phyloP scores from a whole-genome alignment of 192 early-diverging fungal species.

The Coemansia pectinata region DNA sequence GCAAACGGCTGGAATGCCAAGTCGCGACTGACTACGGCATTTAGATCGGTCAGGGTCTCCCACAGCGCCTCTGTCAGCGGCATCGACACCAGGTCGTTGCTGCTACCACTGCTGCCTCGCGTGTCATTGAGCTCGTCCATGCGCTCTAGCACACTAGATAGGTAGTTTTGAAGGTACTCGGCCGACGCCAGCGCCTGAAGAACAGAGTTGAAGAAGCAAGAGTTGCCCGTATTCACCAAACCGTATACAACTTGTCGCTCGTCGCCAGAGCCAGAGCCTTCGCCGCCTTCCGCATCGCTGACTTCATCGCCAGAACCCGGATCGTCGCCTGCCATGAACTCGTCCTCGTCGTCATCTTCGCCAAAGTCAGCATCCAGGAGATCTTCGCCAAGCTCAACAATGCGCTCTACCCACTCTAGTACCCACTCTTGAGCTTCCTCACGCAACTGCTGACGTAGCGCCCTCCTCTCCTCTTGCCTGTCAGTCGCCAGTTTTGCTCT shows the following conservation, averaged over 20 bases:
- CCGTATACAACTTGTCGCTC: constrained; percentile 62
- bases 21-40: constrained; percentile 45
- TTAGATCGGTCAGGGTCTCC: constrained; percentile 57
- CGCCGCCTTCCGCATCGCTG: constrained; percentile 21
- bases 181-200: constrained; percentile 71
- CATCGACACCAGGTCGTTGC: constrained; percentile 29
- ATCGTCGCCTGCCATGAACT: constrained; percentile 25
- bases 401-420: constrained; percentile 40
- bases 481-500: constrained; percentile 26
- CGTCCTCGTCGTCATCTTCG: constrained; percentile 51
- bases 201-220: constrained; percentile 92
- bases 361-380: constrained; percentile 38
- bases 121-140: constrained; percentile 54
- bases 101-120: neutral
- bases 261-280: constrained; percentile 16
- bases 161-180: constrained; percentile 52
- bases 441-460: constrained; percentile 45
- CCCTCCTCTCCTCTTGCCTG: constrained; percentile 48
- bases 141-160: constrained; percentile 45
- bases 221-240: constrained; percentile 87
- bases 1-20: constrained; percentile 62
- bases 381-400: constrained; percentile 55
- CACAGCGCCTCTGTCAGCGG: constrained; percentile 56
- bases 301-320: constrained; percentile 30
- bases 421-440: constrained; percentile 55